phyloP scores from a whole-genome alignment of 2,329 filamentous ascomycete genomes.

The Setomelanomma holmii region DNA sequence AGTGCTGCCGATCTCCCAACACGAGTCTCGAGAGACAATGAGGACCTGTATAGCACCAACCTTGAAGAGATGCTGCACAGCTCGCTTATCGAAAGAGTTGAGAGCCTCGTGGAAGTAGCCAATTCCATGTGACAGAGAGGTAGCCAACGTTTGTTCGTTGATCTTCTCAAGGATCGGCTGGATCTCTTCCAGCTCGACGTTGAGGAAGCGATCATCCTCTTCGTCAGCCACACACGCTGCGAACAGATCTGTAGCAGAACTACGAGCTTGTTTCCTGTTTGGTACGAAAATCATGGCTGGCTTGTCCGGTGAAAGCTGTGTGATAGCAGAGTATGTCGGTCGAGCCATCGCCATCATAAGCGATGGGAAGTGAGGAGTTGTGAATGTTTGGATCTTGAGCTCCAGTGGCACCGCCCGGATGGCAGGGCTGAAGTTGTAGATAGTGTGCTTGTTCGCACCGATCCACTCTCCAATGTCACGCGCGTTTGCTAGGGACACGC shows the following conservation, averaged over 20 bases:
- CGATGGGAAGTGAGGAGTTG: slow-evolving; percentile 95
- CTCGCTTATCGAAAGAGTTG: slow-evolving; percentile 85
- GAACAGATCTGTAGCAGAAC: slow-evolving; percentile 84
- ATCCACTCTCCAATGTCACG: slow-evolving; percentile 97
- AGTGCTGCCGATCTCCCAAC: slow-evolving; percentile 89
- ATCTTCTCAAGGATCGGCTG: slow-evolving; percentile 81
- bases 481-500: slow-evolving; percentile 91
- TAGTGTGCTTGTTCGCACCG: slow-evolving; percentile 95
- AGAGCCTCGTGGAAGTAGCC: slow-evolving; percentile 98
- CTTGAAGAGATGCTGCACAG: slow-evolving; percentile 89
- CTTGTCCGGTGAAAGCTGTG: slow-evolving; percentile 86
- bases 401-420: slow-evolving; percentile 88
- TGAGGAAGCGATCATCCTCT: slow-evolving; percentile 91
- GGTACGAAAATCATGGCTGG: slow-evolving; percentile 92
- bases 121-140: slow-evolving; percentile 90
- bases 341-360: slow-evolving; percentile 99
- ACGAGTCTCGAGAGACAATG: slow-evolving; percentile 83
- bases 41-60: slow-evolving; percentile 90
- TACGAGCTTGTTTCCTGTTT: slow-evolving; percentile 88
- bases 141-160: slow-evolving; percentile 84
- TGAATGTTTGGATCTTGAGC: slow-evolving; percentile 93
- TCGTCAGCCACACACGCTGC: slow-evolving; percentile 88
- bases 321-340: slow-evolving; percentile 86
- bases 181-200: slow-evolving; percentile 83
- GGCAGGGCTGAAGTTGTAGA: slow-evolving; percentile 97